Conservation (phyloP, 805 yeast genomes). For the Yamadazyma takamatsuzukensis region DNA sequence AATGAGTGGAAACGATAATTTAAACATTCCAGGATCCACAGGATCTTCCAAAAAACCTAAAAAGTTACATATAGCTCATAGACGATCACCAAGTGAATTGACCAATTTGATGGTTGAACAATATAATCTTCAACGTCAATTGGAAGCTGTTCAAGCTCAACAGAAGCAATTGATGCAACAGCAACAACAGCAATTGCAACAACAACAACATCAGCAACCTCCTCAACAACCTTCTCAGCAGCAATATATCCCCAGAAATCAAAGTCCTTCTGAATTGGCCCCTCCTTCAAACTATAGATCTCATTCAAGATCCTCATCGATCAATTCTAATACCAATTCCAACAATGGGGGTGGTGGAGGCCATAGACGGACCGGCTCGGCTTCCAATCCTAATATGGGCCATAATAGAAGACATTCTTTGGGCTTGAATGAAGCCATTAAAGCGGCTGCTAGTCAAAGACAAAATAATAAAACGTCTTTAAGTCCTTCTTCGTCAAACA, state of each 20-base stretch:
- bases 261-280: constrained; percentile 14
- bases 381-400: constrained; percentile 40
- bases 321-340: constrained; percentile 13
- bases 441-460: constrained; percentile 93
- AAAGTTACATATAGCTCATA: constrained; percentile 85
- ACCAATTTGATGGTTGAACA: constrained; percentile 93
- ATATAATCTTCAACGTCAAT: constrained; percentile 82
- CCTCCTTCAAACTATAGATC: constrained; percentile 20
- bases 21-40: constrained; percentile 7
- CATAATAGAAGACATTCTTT: constrained; percentile 90
- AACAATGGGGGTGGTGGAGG: constrained; percentile 11
- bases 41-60: constrained; percentile 21
- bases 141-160: constrained; percentile 87
- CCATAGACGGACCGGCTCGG: constrained; percentile 36
- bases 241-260: constrained; percentile 4
- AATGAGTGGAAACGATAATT: constrained; percentile 3
- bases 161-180: constrained; percentile 85
- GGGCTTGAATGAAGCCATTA: constrained; percentile 88
- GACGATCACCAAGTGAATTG: constrained; percentile 93
- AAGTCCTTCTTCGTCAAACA: constrained; percentile 22
- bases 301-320: constrained; percentile 34
- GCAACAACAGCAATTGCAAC: constrained; percentile 52
- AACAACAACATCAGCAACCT: constrained; percentile 3
- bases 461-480: constrained; percentile 35
- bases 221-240: constrained; percentile 3